phyloP scores from a whole-genome alignment of 305 asterid species.

The Solanum hybrid region DNA sequence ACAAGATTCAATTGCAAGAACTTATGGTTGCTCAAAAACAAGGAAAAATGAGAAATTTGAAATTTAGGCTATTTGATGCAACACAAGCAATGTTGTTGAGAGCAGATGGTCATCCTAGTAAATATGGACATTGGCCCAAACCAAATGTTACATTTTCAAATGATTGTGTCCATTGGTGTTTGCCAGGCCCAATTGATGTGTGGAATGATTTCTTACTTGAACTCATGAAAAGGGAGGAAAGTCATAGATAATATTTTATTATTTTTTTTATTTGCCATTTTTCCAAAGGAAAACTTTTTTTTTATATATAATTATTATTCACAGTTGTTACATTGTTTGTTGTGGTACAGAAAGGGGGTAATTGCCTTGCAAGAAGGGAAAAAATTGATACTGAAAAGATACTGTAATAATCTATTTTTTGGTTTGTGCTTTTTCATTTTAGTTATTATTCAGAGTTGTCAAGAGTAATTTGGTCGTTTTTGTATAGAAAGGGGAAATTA shows the following conservation, averaged over 20 bases:
- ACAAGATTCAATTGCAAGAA: slow-evolving; percentile 8
- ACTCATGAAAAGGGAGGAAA: slow-evolving; percentile 6
- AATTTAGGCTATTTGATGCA: slow-evolving; percentile 24
- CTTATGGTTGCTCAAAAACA: not conserved
- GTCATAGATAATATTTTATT: not conserved
- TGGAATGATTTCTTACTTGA: slow-evolving; percentile 26
- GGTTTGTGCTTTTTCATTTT: not conserved
- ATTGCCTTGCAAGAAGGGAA: not conserved
- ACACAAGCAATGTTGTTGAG: slow-evolving; percentile 24
- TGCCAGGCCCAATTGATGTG: slow-evolving; percentile 34
- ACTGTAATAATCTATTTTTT: not conserved
- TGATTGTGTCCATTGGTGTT: slow-evolving; percentile 36
- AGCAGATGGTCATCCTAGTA: slow-evolving; percentile 34
- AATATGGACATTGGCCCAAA: slow-evolving; percentile 22
- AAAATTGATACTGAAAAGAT: not conserved
- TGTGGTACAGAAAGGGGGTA: not conserved
- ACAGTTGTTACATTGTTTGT: not conserved
- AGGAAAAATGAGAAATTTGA: slow-evolving; percentile 1
- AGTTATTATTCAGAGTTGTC: not conserved
- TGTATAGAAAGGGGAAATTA: not conserved
- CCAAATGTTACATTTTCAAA: slow-evolving; percentile 9
- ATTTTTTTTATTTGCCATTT: not conserved
- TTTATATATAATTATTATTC: not conserved
- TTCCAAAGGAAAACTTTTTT: not conserved
- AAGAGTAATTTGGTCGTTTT: not conserved